Percentiles rank a stretch among this genome's conserved stretches.
Evolutionary conservation across 2,329 filamentous ascomycete genomes (phyloP).

Genomic region (Neophaeococcomyces mojaviensis): DNA sequence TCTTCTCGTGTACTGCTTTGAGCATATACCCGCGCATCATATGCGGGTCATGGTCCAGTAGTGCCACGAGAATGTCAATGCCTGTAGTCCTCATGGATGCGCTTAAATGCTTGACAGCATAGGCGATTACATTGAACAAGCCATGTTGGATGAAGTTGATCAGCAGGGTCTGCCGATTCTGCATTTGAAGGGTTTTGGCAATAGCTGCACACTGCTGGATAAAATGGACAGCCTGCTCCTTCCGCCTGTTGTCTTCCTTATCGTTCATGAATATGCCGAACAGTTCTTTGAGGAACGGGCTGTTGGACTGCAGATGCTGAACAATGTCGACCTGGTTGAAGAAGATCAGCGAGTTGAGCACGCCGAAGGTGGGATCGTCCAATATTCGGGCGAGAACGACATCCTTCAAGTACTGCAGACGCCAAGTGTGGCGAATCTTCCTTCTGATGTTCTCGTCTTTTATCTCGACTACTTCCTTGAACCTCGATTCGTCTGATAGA

Average conservation of each 20-base stretch:
- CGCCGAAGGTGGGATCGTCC: slow-evolving; percentile 94
- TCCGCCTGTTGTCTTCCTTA: slow-evolving; percentile 59
- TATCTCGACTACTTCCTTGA: slow-evolving; percentile 93
- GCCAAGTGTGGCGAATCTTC: slow-evolving; percentile 95
- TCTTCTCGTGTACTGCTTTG: slow-evolving; percentile 80
- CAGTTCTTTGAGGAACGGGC: slow-evolving; percentile 69
- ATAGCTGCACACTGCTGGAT: slow-evolving; percentile 94
- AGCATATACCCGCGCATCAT: slow-evolving; percentile 93
- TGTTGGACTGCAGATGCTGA: slow-evolving; percentile 81
- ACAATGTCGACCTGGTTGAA: slow-evolving; percentile 99
- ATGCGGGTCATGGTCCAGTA: slow-evolving; percentile 91
- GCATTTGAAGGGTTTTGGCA: slow-evolving; percentile 86
- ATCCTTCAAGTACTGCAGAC: slow-evolving; percentile 92
- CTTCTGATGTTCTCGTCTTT: slow-evolving; percentile 70
- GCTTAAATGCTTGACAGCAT: slow-evolving; percentile 77
- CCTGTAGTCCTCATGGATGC: slow-evolving; percentile 82
- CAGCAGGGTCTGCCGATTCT: slow-evolving; percentile 72
- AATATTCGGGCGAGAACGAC: slow-evolving; percentile 95
- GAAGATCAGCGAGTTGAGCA: slow-evolving; percentile 95
- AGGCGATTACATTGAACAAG: slow-evolving; percentile 82
- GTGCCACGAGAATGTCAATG: slow-evolving; percentile 83
- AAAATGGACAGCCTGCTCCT: slow-evolving; percentile 91
- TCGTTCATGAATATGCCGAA: slow-evolving; percentile 74
- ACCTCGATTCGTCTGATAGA: slow-evolving; percentile 77
- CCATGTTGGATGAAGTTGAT: slow-evolving; percentile 84